Evolutionary conservation across 2,329 filamentous ascomycete genomes (phyloP), one percentile per base, ranked within the genome.

Genomic region (Aspergillus jensenii): DNA sequence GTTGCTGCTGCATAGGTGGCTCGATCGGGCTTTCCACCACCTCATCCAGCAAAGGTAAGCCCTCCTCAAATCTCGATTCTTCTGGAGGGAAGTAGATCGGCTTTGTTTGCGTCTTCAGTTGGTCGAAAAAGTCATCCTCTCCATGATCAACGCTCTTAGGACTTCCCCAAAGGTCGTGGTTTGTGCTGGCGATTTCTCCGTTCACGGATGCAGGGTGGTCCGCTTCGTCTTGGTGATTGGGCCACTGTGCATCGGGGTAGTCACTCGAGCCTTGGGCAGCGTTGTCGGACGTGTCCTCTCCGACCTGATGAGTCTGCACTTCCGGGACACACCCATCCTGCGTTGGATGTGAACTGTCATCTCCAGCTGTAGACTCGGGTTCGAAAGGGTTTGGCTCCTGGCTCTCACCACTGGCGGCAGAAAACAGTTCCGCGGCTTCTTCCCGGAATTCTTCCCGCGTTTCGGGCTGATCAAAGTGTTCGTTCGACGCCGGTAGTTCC

Each of bases 11-110:
- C 4, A 62, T 59, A 41, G 75, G 64, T 3, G 68, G 55, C 23
- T 65, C 61, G 6, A 59, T 57, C 3, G 68, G 67, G 12, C 61
- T 62, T 25, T 69, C 59, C 27, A 58, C 39, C 46, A 49, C 76
- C 71, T 77, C 65, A 85, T 85, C 59, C 40, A 77, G 57, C 39
- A 91, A 73, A 1, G 88, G 88, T 4, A 91, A 59, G 0, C 88
- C 88, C 74, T 91, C 89, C 58, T 90, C 87, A 62, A 82, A 91
- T 45, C 88, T 83, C 23, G 83, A 82, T 25, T 88, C 83, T 1
- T 75, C 70, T 48, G 79, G 76, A 12, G 70, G 70, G 11, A 64
- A 64, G 46, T 72, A 75, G 31, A 71, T 76, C 40, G 68, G 75
- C 47, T 71, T 78, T 33, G 71, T 76, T 65, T 74, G 74, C 14